Conservation (phyloP, 768 basidiomycete species). For the Psilocybe cubensis region DNA sequence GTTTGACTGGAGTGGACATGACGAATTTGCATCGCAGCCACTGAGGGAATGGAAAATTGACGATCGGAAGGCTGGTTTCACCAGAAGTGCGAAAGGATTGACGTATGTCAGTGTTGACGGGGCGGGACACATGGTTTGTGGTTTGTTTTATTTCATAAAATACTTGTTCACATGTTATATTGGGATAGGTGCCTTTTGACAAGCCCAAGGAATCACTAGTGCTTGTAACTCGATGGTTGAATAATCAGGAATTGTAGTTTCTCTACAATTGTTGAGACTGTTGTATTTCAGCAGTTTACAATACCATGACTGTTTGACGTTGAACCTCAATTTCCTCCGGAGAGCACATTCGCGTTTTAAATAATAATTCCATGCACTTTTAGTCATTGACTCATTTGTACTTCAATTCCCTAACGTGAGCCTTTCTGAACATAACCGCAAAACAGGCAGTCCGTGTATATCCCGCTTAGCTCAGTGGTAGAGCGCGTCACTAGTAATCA, state of each 20-base stretch:
- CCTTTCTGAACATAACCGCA: too few relatives aligned
- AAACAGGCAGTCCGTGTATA: too few relatives aligned
- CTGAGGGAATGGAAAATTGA: slow-evolving; percentile 62
- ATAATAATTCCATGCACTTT: too few relatives aligned
- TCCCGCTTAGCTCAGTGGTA: slow-evolving; percentile 59
- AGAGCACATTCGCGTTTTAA: too few relatives aligned
- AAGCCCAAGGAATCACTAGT: slow-evolving; percentile 15
- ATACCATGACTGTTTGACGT: too few relatives aligned
- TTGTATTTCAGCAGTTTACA: too few relatives aligned
- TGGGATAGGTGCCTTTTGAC: slow-evolving; percentile 14
- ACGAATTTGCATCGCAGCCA: slow-evolving; percentile 38
- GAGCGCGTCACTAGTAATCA: slow-evolving; percentile 60
- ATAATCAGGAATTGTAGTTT: slow-evolving; percentile 1
- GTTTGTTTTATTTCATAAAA: neutral
- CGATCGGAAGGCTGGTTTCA: slow-evolving; percentile 40
- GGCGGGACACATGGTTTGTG: slow-evolving; percentile 71
- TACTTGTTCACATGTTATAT: neutral
- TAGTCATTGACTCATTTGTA: too few relatives aligned
- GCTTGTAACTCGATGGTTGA: slow-evolving; percentile 16
- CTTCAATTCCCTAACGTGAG: too few relatives aligned
- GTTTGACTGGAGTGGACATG: slow-evolving; percentile 71
- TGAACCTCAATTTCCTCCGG: too few relatives aligned
- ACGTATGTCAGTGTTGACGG: slow-evolving; percentile 66
- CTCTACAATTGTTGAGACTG: too few relatives aligned
- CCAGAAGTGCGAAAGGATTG: slow-evolving; percentile 46